Evolutionary conservation across 176 grass and related monocot genomes (phyloP), one percentile per base, ranked within the genome.

Genomic region (Oryza longistaminata): DNA sequence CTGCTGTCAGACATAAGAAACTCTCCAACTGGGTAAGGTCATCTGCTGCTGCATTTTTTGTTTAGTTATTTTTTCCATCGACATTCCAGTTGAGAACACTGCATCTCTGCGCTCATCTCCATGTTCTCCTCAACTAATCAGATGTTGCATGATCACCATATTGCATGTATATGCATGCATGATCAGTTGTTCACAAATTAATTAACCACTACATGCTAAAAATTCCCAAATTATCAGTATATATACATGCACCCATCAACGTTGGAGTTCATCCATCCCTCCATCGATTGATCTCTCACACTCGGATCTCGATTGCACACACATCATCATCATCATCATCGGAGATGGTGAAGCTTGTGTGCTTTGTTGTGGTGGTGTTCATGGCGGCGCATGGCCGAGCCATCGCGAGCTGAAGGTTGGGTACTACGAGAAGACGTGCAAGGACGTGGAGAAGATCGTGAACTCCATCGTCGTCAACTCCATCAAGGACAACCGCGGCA

Each of bases 401-500:
- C 55, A 22, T 21, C 52, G 17, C 19, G 55, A 61, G 21, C 5
- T 68, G 66, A 37, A 33, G 31, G 69, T 22, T 3, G 67, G 68
- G 1, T 49, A 65, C 75, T 72, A 86, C 75, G 0, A 24, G 2
- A 69, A 72, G 11, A 66, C 58, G 60, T 68, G 66, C 66, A 2
- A 9, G 6, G 35, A 37, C 21, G 67, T 86, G 22, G 75, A 86
- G 84, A 14, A 71, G 26, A 79, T 79, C 52, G 83, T 86, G 49
- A 82, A 73, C 73, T 73, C 75, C 21, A 81, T 81, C 27, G 68
- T 83, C 64, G 5, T 46, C 53, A 64, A 85, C 4, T 76, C 82
- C 43, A 69, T 88, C 5, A 53, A 17, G 7, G 21, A 10, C 14
- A 29, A 92, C 61, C 83, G 11, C 4, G 66, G 82, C 50, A 34